Evolutionary conservation across 441 rosid genomes (phyloP).

Genomic region (Adansonia gregorii): DNA sequence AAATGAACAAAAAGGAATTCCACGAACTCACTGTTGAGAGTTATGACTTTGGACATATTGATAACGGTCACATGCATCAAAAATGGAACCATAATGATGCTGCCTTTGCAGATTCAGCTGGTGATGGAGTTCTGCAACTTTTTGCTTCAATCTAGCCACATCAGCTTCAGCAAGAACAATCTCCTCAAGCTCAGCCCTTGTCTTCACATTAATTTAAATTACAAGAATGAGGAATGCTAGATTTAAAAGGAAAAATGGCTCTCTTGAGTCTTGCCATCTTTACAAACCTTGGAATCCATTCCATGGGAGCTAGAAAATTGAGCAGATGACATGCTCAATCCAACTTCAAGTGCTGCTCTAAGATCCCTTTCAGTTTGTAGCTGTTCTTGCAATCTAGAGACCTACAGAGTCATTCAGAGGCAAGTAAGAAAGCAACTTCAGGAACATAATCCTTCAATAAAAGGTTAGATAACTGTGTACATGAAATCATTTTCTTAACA

Average conservation of each 20-base stretch:
- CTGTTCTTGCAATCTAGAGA: conserved; percentile 96
- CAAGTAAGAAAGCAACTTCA: conserved; percentile 6
- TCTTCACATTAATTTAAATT: conserved; percentile 34
- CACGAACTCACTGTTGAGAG: conserved; percentile 74
- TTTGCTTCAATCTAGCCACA: conserved; percentile 96
- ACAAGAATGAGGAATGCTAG: conserved; percentile 2
- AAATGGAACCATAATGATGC: conserved; percentile 73
- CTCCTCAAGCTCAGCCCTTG: conserved; percentile 98
- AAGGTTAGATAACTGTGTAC: not conserved
- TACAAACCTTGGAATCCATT: conserved; percentile 69
- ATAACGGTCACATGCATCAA: conserved; percentile 72
- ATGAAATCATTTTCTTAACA: not conserved
- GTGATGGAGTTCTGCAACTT: conserved; percentile 96
- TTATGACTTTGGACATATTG: conserved; percentile 77
- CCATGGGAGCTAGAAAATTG: conserved; percentile 80
- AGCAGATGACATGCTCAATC: conserved; percentile 96
- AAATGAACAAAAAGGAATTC: not conserved
- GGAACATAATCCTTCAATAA: not conserved
- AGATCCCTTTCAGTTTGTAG: conserved; percentile 99
- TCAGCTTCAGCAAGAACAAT: conserved; percentile 99
- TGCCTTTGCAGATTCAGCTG: conserved; percentile 96
- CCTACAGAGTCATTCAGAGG: conserved; percentile 50
- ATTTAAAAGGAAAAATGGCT: not conserved
- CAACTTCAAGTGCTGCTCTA: conserved; percentile 95
- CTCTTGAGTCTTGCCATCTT: not conserved